Evolutionary conservation across 371 early-diverging fungal genomes (phyloP).

Genomic region (Syncephalis plumigaleata): DNA sequence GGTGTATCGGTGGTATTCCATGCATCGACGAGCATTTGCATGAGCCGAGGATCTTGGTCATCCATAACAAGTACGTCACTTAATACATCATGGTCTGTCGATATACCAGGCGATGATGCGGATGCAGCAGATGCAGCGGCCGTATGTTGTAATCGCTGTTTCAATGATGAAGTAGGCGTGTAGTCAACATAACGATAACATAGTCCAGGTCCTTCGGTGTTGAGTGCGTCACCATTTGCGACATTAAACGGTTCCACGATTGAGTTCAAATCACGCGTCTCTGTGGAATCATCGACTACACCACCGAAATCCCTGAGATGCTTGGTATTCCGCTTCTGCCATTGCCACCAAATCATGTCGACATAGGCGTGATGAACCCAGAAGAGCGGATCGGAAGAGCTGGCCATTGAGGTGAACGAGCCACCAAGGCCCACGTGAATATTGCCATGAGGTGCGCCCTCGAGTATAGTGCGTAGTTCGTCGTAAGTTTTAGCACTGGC

Average conservation of each 20-base stretch:
- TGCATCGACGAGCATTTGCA: no score
- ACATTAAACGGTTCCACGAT: conserved; percentile 3
- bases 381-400: conserved; percentile 4
- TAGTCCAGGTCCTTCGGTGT: conserved; percentile 1
- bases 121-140: no score
- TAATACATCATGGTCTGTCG: no score
- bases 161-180: background rate
- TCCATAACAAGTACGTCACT: no score
- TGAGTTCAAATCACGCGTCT: background rate
- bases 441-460: conserved; percentile 22
- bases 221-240: background rate
- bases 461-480: conserved; percentile 16
- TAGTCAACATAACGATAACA: conserved; percentile 1
- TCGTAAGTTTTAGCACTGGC: conserved; percentile 10
- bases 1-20: no score
- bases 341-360: conserved; percentile 4
- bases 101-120: no score
- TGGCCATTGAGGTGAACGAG: conserved; percentile 15
- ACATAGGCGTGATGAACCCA: conserved; percentile 7
- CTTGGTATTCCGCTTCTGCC: background rate
- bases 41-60: no score
- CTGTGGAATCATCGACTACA: background rate
- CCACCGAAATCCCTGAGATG: background rate
- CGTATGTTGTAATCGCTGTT: no score
- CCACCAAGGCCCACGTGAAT: conserved; percentile 28